phyloP scores from a whole-genome alignment of 2,329 filamentous ascomycete genomes.

The Chaetothyriales sp. region DNA sequence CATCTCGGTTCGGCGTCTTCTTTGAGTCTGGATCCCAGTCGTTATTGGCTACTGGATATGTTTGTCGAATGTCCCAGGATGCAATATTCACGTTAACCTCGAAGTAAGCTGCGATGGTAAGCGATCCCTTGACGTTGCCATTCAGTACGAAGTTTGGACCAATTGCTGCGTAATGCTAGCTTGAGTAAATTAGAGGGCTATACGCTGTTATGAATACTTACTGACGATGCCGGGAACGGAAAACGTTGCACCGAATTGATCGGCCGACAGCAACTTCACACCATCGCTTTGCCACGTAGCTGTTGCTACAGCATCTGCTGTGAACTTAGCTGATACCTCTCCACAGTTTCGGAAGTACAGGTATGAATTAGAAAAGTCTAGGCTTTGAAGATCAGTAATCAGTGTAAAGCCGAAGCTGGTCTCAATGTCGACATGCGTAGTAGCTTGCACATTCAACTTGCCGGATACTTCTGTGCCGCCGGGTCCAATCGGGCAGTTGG shows the following conservation, averaged over 20 bases:
- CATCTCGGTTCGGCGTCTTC: not conserved
- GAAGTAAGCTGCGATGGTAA: not conserved
- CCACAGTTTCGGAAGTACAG: not conserved
- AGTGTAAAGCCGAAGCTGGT: not conserved
- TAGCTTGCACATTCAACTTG: not conserved
- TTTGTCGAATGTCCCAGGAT: not conserved
- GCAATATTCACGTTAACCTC: not conserved
- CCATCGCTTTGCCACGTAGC: too few relatives aligned
- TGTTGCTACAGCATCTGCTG: not conserved
- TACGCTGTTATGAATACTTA: not conserved
- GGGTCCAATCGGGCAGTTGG: too few relatives aligned
- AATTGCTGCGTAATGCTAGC: too few relatives aligned
- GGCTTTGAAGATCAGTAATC: not conserved
- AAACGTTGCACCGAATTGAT: not conserved
- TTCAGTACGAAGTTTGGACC: not conserved
- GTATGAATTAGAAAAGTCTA: not conserved
- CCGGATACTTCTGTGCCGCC: too few relatives aligned
- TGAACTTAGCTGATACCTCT: not conserved
- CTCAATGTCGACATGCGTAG: not conserved
- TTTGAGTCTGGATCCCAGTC: not conserved
- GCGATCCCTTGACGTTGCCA: not conserved
- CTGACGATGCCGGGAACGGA: not conserved
- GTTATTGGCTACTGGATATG: not conserved
- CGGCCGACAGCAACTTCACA: not conserved
- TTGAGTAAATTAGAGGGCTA: too few relatives aligned